Evolutionary conservation across 768 basidiomycete species (phyloP).

Genomic region (Imleria badia): DNA sequence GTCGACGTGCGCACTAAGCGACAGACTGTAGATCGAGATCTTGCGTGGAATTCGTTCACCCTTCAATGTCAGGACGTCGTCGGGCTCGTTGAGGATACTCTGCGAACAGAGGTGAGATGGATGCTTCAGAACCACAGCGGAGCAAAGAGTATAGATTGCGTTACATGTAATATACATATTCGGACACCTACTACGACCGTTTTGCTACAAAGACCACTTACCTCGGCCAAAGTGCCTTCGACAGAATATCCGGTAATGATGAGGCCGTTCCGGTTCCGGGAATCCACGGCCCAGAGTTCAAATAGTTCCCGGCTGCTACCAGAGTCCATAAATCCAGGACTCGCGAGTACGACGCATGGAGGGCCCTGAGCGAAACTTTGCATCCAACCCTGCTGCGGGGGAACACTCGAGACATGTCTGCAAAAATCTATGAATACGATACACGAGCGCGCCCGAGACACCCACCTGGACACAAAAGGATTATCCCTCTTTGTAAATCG

Average conservation of each 20-base stretch:
- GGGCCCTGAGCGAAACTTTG: conserved; percentile 88
- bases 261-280: conserved; percentile 90
- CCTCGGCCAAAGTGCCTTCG: conserved; percentile 93
- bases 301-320: conserved; percentile 90
- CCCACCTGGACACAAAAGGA: conserved; percentile 96
- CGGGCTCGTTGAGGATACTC: conserved; percentile 92
- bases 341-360: conserved; percentile 93
- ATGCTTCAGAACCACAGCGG: conserved; percentile 2
- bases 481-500: conserved; percentile 94
- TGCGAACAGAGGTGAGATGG: conserved; percentile 34
- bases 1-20: conserved; percentile 96
- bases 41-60: conserved; percentile 79
- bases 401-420: conserved; percentile 78
- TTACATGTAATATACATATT: conserved; percentile 21
- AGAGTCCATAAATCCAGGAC: conserved; percentile 89
- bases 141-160: conserved; percentile 6
- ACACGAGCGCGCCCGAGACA: conserved; percentile 17
- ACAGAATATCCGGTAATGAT: conserved; percentile 97
- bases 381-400: conserved; percentile 75
- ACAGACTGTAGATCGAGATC: conserved; percentile 90
- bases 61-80: conserved; percentile 76
- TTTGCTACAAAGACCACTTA: conserved; percentile 52
- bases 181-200: neutral
- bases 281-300: conserved; percentile 93
- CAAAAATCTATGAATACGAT: neutral